phyloP scores from a whole-genome alignment of 345 rosid species.

The Odontarrhena argentea region DNA sequence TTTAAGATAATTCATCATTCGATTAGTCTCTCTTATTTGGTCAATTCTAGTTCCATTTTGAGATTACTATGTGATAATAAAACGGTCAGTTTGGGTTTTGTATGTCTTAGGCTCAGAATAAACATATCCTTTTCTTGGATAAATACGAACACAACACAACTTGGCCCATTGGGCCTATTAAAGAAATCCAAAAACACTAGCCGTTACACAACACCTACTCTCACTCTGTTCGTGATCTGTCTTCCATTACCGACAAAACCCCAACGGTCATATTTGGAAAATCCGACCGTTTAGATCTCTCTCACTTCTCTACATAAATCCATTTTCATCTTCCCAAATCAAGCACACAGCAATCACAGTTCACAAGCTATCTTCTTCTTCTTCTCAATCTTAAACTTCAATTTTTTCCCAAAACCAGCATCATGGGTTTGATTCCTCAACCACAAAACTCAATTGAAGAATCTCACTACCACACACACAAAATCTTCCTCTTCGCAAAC shows the following conservation, averaged over 20 bases:
- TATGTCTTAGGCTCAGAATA: background rate
- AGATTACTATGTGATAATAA: too few relatives aligned
- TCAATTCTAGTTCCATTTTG: too few relatives aligned
- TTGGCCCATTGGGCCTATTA: slow-evolving; percentile 33
- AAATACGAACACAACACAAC: background rate
- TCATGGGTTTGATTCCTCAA: slow-evolving; percentile 41
- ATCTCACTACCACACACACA: slow-evolving; percentile 65
- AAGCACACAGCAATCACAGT: background rate
- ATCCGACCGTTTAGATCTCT: slow-evolving; percentile 39
- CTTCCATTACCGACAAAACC: background rate
- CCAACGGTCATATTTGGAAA: slow-evolving; percentile 40
- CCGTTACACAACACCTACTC: slow-evolving; percentile 22
- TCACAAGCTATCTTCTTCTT: slow-evolving; percentile 27
- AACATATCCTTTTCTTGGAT: background rate
- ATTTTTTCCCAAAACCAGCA: slow-evolving; percentile 31
- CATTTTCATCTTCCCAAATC: background rate
- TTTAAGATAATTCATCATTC: too few relatives aligned
- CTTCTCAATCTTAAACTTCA: slow-evolving; percentile 46
- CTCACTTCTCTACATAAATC: slow-evolving; percentile 3
- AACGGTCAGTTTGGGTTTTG: too few relatives aligned
- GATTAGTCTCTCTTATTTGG: too few relatives aligned
- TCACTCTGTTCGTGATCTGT: slow-evolving; percentile 16
- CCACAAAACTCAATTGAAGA: slow-evolving; percentile 36
- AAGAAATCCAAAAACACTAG: slow-evolving; percentile 16
- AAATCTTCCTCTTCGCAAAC: slow-evolving; percentile 73